Percentiles rank a stretch among this genome's conserved stretches.
Conservation (phyloP, 75 land plant genomes). For the Pseudotsuga menziesii region DNA sequence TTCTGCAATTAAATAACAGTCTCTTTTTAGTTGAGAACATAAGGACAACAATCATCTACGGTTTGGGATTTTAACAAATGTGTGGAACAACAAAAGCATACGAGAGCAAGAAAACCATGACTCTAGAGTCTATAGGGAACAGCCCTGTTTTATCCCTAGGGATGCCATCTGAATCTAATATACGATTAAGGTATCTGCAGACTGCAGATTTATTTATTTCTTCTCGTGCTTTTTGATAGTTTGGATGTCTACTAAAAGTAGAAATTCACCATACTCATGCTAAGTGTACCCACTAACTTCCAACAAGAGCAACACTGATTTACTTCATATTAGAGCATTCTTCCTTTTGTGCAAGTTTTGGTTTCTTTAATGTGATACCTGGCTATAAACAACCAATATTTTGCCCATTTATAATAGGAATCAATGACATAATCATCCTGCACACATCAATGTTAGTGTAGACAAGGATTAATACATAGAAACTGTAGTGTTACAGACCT, state of each 20-base stretch:
- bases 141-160: neutral
- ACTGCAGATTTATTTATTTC: neutral
- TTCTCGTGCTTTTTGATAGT: neutral
- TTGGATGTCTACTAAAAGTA: neutral
- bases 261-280: neutral
- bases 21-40: too few relatives aligned
- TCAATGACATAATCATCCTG: neutral
- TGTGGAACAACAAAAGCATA: too few relatives aligned
- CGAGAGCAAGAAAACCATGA: too few relatives aligned
- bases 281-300: neutral
- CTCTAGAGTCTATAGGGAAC: too few relatives aligned
- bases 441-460: neutral
- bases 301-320: neutral
- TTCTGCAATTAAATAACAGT: too few relatives aligned
- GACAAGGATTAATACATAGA: neutral
- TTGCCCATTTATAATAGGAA: neutral
- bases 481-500: conserved; percentile 14
- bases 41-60: too few relatives aligned
- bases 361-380: neutral
- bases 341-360: neutral
- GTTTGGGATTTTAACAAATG: too few relatives aligned
- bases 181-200: neutral
- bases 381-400: neutral
- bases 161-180: neutral
- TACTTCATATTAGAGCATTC: neutral